A percentile compares a stretch with the other conserved stretches of the same genome.
Conservation (phyloP, 129 eudicot species). For the Smallanthus sonchifolius region DNA sequence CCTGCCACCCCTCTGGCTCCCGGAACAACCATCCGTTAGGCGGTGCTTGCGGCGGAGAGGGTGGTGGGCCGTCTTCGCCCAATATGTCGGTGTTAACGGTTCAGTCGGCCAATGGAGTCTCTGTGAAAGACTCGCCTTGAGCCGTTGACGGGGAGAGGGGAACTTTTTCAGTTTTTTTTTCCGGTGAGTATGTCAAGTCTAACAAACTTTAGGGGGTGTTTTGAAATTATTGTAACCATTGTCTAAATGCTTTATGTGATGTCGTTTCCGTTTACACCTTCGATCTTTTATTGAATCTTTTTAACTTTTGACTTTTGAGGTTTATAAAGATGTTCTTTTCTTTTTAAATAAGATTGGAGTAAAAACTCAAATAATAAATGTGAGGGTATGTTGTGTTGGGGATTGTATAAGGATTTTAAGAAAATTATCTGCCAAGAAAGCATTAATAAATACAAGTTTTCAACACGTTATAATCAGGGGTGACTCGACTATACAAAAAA, state of each 20-base stretch:
- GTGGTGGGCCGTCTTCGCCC: slow-evolving; percentile 65
- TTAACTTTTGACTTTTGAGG: too few species aligned
- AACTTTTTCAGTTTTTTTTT: slow-evolving; percentile 1
- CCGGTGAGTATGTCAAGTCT: slow-evolving; percentile 33
- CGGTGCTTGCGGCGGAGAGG: slow-evolving; percentile 27
- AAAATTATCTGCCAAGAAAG: too few species aligned
- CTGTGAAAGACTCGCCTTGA: slow-evolving; percentile 56
- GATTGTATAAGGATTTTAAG: too few species aligned
- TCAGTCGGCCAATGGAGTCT: slow-evolving; percentile 61
- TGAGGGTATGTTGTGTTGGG: too few species aligned
- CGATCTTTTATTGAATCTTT: background rate
- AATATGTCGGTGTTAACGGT: slow-evolving; percentile 64
- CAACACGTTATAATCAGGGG: too few species aligned
- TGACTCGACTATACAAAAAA: too few species aligned
- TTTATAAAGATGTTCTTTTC: too few species aligned
- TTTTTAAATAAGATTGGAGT: too few species aligned
- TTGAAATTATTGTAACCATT: slow-evolving; percentile 23
- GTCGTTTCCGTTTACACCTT: background rate
- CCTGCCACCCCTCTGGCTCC: slow-evolving; percentile 50
- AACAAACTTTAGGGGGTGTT: slow-evolving; percentile 41
- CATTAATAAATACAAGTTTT: too few species aligned
- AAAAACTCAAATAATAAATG: too few species aligned
- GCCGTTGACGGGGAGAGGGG: slow-evolving; percentile 16
- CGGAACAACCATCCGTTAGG: slow-evolving; percentile 36
- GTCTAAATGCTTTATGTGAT: slow-evolving; percentile 12